Conservation (phyloP, 2,329 filamentous ascomycete species). For the Verticillium klebahnii region DNA sequence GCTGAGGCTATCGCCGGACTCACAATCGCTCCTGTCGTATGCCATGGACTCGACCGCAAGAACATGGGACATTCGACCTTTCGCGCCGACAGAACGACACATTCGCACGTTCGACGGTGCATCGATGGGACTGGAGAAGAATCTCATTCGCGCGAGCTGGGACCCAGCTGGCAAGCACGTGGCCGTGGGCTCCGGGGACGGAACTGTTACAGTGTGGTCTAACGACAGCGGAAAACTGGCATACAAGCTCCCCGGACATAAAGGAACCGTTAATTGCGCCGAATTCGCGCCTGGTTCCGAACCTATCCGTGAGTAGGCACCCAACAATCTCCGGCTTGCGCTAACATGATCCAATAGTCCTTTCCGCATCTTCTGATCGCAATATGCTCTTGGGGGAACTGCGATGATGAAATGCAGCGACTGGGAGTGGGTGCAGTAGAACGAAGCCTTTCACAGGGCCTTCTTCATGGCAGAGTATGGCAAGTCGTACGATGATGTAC, state of each 20-base stretch:
- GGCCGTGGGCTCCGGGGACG: slow-evolving; percentile 83
- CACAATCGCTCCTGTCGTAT: slow-evolving; percentile 84
- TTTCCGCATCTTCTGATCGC: slow-evolving; percentile 86
- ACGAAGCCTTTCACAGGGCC: too few relatives aligned
- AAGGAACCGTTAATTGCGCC: slow-evolving; percentile 90
- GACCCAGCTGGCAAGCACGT: slow-evolving; percentile 80
- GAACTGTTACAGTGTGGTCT: slow-evolving; percentile 89
- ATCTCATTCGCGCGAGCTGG: slow-evolving; percentile 87
- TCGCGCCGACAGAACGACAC: slow-evolving; percentile 81
- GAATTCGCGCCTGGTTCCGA: slow-evolving; percentile 83
- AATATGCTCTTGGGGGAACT: slow-evolving; percentile 81
- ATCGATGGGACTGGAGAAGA: slow-evolving; percentile 81
- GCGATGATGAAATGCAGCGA: slow-evolving; percentile 7
- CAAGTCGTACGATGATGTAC: too few relatives aligned
- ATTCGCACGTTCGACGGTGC: slow-evolving; percentile 92
- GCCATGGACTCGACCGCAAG: slow-evolving; percentile 90
- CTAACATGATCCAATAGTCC: slow-evolving; percentile 54
- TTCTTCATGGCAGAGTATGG: too few relatives aligned
- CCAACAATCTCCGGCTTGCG: background rate
- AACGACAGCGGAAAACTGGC: slow-evolving; percentile 80
- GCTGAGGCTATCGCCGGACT: slow-evolving; percentile 85
- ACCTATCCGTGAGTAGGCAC: slow-evolving; percentile 69
- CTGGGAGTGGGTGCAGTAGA: background rate
- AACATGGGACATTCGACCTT: slow-evolving; percentile 95
- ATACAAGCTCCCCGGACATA: slow-evolving; percentile 94